phyloP scores from a whole-genome alignment of 2,329 filamentous ascomycete genomes.

The Botrytis squamosa region DNA sequence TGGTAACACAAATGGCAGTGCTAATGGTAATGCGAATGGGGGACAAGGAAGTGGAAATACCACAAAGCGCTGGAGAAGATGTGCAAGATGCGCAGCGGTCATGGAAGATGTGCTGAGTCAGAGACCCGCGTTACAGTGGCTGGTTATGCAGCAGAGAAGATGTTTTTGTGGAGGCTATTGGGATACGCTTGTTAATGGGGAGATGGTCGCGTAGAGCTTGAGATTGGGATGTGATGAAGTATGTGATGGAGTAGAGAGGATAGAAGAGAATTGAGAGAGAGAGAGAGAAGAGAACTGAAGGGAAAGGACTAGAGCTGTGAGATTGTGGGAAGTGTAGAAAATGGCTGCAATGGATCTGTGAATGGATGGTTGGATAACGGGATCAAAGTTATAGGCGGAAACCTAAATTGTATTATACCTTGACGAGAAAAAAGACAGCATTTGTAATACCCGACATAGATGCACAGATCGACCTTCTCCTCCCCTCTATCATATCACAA shows the following conservation, averaged over 20 bases:
- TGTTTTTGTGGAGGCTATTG: conserved; percentile 40
- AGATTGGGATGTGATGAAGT: background rate
- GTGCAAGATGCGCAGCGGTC: conserved; percentile 39
- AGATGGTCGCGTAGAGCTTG: conserved; percentile 29
- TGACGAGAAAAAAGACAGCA: background rate
- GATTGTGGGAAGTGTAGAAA: background rate
- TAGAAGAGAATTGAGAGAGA: background rate
- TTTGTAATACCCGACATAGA: background rate
- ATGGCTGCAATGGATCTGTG: background rate
- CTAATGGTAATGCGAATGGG: conserved; percentile 15
- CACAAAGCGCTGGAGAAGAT: conserved; percentile 36
- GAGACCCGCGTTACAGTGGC: conserved; percentile 37
- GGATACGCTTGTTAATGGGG: conserved; percentile 36
- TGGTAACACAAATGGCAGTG: conserved; percentile 12
- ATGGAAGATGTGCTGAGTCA: conserved; percentile 39
- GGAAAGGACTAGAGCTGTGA: background rate
- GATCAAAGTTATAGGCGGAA: no score
- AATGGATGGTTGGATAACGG: no score
- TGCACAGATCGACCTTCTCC: background rate
- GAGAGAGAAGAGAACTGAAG: no score
- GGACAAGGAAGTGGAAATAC: background rate
- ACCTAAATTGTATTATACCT: background rate
- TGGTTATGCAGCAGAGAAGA: conserved; percentile 39
- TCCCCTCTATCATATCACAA: background rate
- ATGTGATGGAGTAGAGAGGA: no score